Base-by-base conservation (phyloP, 768 basidiomycete genomes). In the Suillus decipiens region DNA sequence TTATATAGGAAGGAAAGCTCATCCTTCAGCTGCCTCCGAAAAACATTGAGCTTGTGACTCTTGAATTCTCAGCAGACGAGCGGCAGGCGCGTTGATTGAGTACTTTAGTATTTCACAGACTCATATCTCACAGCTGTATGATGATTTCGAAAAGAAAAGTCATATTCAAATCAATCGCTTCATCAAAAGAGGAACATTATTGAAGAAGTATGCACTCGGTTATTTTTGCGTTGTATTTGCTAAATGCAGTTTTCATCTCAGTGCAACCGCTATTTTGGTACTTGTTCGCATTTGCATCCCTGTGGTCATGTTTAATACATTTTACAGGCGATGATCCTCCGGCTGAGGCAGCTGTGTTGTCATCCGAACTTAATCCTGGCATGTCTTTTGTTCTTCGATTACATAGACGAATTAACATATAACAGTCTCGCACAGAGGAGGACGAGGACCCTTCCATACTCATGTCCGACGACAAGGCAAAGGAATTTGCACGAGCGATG, bases 281-380 rank as follows among this genome's bases (percentile, higher is more conserved):
- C 33, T 55, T 28, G 3, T 28, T 57, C 17, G 24, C 17, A 57
- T 57, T 41, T 22, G 17, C 37, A 10, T 31, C 15, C 24, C 28
- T 42, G 61, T 2, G 87, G 85, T 66, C 81, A 86, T 69, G 72
- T 81, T 45, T 62, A 47, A 15, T 59, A 60, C 19, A 34, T 36
- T 43, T 15, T 67, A 19, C 24, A 88, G 80, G 86, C 90, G 28
- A 81, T 93, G 83, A 88, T 93, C 22, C 79, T 93, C 39, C 87
- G 91, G 7, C 76, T 94, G 45, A 81, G 90, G 5, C 91, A 92
- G 69, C 75, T 92, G 0, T 90, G 88, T 69, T 84, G 85, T 66
- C 90, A 91, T 70, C 90, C 90, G 0, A 78, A 87, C 68, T 82
- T 93, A 5, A 86, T 90, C 47, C 77, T 90, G 45, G 88, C 88